A percentile compares a stretch with the other conserved stretches of the same genome.
phyloP scores from a whole-genome alignment of 805 yeast species.

The Saccharomycopsis sp. region DNA sequence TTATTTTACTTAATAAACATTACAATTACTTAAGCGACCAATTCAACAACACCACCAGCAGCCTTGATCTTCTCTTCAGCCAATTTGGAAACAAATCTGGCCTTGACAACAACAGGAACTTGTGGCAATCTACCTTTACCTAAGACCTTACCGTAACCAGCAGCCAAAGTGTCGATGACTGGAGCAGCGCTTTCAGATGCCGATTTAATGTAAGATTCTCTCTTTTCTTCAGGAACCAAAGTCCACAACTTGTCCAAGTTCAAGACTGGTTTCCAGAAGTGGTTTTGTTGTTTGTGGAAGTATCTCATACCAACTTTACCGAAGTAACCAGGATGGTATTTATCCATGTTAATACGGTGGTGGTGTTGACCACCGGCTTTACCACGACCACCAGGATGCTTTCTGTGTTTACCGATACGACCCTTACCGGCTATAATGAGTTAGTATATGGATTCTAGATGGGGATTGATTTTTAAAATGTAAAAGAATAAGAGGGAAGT shows the following conservation, averaged over 20 bases:
- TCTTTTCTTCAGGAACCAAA: slow-evolving; percentile 86
- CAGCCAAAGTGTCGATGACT: slow-evolving; percentile 98
- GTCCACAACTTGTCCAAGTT: slow-evolving; percentile 99
- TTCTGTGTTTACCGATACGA: slow-evolving; percentile 99
- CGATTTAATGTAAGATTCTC: slow-evolving; percentile 85
- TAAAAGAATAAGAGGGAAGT: no score
- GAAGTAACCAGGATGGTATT: slow-evolving; percentile 99
- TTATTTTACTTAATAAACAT: not conserved
- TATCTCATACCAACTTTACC: slow-evolving; percentile 99
- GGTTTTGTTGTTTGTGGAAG: slow-evolving; percentile 93
- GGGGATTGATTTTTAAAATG: not conserved
- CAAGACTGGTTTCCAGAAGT: slow-evolving; percentile 96
- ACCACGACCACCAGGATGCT: slow-evolving; percentile 99
- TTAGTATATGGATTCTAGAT: slow-evolving; percentile 20
- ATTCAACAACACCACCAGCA: slow-evolving; percentile 99
- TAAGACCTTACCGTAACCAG: slow-evolving; percentile 99
- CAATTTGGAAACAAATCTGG: slow-evolving; percentile 97
- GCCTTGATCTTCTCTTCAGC: slow-evolving; percentile 99
- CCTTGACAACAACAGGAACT: slow-evolving; percentile 98
- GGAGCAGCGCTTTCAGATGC: slow-evolving; percentile 90
- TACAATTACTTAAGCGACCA: slow-evolving; percentile 70
- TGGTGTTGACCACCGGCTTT: slow-evolving; percentile 99
- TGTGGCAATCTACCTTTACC: slow-evolving; percentile 98
- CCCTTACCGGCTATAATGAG: slow-evolving; percentile 90
- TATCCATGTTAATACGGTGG: slow-evolving; percentile 99